Conservation (phyloP, 257 asterid species). For the Nicotiana noctiflora region DNA sequence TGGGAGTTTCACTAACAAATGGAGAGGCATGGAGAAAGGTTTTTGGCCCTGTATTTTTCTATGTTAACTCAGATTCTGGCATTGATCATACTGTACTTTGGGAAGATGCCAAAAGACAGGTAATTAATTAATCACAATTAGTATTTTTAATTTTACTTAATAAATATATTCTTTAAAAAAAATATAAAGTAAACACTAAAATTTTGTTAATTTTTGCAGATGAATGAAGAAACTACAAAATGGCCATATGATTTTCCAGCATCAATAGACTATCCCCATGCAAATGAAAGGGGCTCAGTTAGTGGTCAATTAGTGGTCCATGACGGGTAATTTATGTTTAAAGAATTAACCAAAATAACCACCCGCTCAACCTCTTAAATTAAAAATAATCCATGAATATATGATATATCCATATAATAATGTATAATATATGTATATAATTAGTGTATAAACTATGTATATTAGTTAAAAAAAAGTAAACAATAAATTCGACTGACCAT, state of each 20-base stretch:
- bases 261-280: slow-evolving; percentile 41
- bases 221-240: slow-evolving; percentile 35
- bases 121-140: neutral
- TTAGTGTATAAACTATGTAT: no score
- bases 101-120: slow-evolving; percentile 63
- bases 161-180: neutral
- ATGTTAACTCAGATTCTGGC: slow-evolving; percentile 40
- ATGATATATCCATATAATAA: no score
- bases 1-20: slow-evolving; percentile 27
- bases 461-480: no score
- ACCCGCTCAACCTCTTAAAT: no score
- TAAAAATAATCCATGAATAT: no score
- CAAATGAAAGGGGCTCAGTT: slow-evolving; percentile 47
- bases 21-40: slow-evolving; percentile 65
- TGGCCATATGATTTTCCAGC: slow-evolving; percentile 82
- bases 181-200: neutral
- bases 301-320: slow-evolving; percentile 49
- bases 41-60: slow-evolving; percentile 57
- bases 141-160: neutral
- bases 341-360: no score
- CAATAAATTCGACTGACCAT: no score
- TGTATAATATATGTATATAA: no score
- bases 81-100: slow-evolving; percentile 30
- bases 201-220: slow-evolving; percentile 8
- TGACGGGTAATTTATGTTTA: slow-evolving; percentile 29